These are phyloP conservation scores for Colletotrichum liriopes DNA, from an alignment of 2,329 filamentous ascomycete genomes.

Conservation along the genomic window DNA sequence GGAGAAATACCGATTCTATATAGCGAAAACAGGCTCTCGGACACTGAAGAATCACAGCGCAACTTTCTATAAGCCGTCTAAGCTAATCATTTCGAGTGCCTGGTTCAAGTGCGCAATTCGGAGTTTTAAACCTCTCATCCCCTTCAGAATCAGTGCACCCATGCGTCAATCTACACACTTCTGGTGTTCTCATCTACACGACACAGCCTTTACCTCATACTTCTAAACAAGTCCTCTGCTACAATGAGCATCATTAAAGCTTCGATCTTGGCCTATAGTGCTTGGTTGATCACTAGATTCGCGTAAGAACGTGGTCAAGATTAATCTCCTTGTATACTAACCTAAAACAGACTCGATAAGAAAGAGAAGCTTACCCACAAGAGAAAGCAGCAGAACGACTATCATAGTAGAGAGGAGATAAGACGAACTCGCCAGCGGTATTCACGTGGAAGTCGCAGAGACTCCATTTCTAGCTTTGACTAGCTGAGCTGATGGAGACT, in stretches of 20 bases:
- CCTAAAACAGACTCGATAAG: not conserved
- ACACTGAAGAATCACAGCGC: not conserved
- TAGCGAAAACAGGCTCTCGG: not conserved
- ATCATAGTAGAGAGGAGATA: too few relatives aligned
- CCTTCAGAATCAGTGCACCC: not conserved
- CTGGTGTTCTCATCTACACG: not conserved
- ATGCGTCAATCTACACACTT: not conserved
- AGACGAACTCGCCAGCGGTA: too few relatives aligned
- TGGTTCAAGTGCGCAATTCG: not conserved
- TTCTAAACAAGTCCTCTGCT: not conserved
- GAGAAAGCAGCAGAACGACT: too few relatives aligned
- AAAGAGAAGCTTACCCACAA: not conserved
- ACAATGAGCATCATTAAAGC: constrained; percentile 12
- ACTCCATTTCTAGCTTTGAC: too few relatives aligned
- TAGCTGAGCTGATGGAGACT: too few relatives aligned
- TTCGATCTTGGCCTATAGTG: constrained; percentile 7
- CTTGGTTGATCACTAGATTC: constrained; percentile 1
- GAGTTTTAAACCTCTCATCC: not conserved
- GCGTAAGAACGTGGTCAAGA: not conserved
- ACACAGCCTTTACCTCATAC: too few relatives aligned
- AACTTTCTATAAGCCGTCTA: too few relatives aligned
- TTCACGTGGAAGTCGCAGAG: too few relatives aligned
- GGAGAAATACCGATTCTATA: constrained; percentile 12
- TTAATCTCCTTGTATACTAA: not conserved
- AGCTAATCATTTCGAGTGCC: too few relatives aligned